Evolutionary conservation across 2,329 filamentous ascomycete genomes (phyloP).

Genomic region (Podosphaera aphanis): DNA sequence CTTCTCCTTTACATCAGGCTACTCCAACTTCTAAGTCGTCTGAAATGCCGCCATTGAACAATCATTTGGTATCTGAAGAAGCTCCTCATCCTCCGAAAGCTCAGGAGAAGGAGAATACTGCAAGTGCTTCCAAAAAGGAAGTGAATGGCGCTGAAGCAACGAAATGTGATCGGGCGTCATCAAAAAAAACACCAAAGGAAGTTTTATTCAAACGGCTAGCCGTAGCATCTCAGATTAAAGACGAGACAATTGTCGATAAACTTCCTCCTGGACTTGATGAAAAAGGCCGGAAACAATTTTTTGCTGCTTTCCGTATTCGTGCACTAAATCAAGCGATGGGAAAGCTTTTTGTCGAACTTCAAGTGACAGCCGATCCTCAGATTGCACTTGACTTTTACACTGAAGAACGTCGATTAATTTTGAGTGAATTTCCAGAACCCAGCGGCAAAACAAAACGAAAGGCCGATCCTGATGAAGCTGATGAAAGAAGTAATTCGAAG

Average conservation of each 20-base stretch:
- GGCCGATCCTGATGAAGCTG: slow-evolving; percentile 3
- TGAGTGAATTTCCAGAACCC: slow-evolving; percentile 1
- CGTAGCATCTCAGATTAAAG: slow-evolving; percentile 3
- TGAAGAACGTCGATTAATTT: slow-evolving; percentile 5
- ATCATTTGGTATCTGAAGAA: background rate
- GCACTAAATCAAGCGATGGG: slow-evolving; percentile 12
- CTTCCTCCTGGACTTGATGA: slow-evolving; percentile 9
- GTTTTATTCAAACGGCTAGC: background rate
- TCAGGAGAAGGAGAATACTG: background rate
- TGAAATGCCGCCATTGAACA: background rate
- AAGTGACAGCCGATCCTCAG: slow-evolving; percentile 2
- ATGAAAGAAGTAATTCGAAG: slow-evolving; percentile 8
- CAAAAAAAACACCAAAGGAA: background rate
- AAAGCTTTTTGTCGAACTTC: slow-evolving; percentile 7
- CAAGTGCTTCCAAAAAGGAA: background rate
- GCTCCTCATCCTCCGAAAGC: background rate
- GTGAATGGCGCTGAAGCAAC: background rate
- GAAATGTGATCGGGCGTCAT: background rate
- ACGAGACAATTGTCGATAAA: slow-evolving; percentile 6
- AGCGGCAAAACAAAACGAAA: slow-evolving; percentile 7
- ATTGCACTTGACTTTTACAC: slow-evolving; percentile 4
- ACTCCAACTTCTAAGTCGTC: background rate
- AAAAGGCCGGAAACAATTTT: slow-evolving; percentile 9
- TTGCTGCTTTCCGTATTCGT: slow-evolving; percentile 12
- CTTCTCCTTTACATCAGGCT: background rate